phyloP scores from a whole-genome alignment of 805 yeast genomes.

The Wickerhamomyces tratensis region DNA sequence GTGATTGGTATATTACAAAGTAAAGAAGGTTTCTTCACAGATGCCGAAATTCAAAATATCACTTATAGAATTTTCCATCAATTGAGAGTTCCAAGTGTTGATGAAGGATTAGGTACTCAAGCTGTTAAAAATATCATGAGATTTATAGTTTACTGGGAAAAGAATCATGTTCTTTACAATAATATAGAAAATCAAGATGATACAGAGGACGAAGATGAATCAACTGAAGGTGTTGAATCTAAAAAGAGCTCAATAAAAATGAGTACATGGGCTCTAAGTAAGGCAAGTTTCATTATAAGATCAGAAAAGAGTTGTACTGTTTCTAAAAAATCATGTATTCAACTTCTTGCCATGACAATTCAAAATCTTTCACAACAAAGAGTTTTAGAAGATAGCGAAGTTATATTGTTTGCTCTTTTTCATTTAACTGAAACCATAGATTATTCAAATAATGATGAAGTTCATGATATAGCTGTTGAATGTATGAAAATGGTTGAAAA shows the following conservation, averaged over 20 bases:
- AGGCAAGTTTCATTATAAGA: constrained; percentile 54
- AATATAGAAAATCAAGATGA: constrained; percentile 19
- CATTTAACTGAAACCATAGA: constrained; percentile 35
- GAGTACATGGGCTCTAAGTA: constrained; percentile 44
- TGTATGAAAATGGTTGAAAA: constrained; percentile 58
- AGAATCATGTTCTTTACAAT: constrained; percentile 26
- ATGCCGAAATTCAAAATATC: constrained; percentile 51
- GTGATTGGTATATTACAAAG: constrained; percentile 44
- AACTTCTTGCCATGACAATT: constrained; percentile 54
- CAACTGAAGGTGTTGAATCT: constrained; percentile 16
- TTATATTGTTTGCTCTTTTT: constrained; percentile 45
- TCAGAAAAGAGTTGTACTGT: constrained; percentile 51
- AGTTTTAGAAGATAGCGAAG: constrained; percentile 33
- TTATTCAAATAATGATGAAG: constrained; percentile 40
- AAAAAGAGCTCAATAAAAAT: constrained; percentile 20
- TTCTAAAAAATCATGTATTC: constrained; percentile 60
- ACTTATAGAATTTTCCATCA: constrained; percentile 67
- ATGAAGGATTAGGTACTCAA: constrained; percentile 53
- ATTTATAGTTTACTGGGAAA: constrained; percentile 52
- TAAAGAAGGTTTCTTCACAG: constrained; percentile 26
- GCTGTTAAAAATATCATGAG: constrained; percentile 57
- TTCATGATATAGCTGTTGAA: constrained; percentile 46
- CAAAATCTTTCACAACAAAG: constrained; percentile 37
- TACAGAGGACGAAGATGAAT: constrained; percentile 15
- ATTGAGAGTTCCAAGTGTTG: constrained; percentile 67